These are phyloP conservation scores for Begonia masoniana DNA, from an alignment of 306 rosid species.

Conservation along the genomic window DNA sequence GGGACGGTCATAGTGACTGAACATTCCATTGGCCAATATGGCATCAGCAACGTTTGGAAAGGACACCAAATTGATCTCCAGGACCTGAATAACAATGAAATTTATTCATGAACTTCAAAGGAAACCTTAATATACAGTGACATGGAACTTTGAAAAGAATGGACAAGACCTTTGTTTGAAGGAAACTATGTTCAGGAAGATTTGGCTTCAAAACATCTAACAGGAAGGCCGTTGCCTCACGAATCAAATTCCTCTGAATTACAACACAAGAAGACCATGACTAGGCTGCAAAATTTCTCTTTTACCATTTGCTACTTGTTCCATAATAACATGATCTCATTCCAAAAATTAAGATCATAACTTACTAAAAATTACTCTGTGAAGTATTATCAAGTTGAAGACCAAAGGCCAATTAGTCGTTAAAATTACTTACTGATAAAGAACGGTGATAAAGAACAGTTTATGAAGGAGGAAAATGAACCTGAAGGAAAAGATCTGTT, in stretches of 20 bases:
- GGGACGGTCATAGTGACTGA: conserved; percentile 96
- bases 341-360: too few species aligned
- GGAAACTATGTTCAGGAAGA: conserved; percentile 82
- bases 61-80: conserved; percentile 93
- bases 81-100: conserved; percentile 39
- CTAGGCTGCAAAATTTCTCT: too few species aligned
- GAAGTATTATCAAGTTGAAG: too few species aligned
- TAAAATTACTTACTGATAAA: too few species aligned
- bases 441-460: too few species aligned
- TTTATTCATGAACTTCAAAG: conserved; percentile 11
- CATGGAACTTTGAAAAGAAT: conserved; percentile 5
- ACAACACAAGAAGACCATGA: conserved; percentile 4
- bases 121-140: conserved; percentile 8
- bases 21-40: conserved; percentile 97
- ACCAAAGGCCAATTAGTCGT: too few species aligned
- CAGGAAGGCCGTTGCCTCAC: conserved; percentile 96
- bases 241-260: conserved; percentile 83
- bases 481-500: conserved; percentile 99
- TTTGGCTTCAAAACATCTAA: conserved; percentile 95
- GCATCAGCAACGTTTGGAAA: conserved; percentile 99
- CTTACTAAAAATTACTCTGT: too few species aligned
- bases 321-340: too few species aligned
- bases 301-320: too few species aligned
- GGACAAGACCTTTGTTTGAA: conserved; percentile 74
- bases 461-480: conserved; percentile 10